Percentiles rank a stretch among this genome's conserved stretches.
Conservation (phyloP, 352 stramenopile species). For the Phytophthora pluvialis region DNA sequence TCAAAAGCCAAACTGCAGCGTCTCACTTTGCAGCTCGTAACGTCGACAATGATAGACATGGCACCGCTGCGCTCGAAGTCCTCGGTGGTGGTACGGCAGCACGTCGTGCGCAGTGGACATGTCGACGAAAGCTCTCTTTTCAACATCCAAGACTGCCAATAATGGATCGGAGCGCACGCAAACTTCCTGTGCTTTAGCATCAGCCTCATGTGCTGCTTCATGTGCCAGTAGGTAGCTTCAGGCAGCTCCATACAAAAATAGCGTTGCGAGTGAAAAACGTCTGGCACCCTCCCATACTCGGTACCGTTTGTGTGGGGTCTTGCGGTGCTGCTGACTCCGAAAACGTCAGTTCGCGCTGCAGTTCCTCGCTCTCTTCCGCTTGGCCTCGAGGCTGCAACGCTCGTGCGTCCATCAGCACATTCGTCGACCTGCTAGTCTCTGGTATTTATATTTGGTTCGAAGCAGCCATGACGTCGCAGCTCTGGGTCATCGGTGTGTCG, state of each 20-base stretch:
- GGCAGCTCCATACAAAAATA: conserved; percentile 27
- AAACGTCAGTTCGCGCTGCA: conserved; percentile 34
- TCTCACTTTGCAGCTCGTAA: conserved; percentile 1
- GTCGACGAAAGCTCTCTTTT: neutral
- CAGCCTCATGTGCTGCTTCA: neutral
- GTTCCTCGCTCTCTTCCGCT: conserved; percentile 31
- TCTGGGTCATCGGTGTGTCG: conserved; percentile 82
- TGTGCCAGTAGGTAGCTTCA: conserved; percentile 10
- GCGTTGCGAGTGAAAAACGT: conserved; percentile 1
- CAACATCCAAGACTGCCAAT: neutral
- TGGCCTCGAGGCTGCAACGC: neutral
- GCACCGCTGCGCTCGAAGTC: too few relatives aligned
- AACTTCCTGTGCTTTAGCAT: neutral
- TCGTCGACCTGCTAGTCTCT: conserved; percentile 9
- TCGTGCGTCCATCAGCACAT: conserved; percentile 8
- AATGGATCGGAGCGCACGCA: neutral
- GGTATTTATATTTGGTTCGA: conserved; percentile 31
- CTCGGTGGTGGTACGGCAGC: neutral
- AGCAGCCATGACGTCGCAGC: conserved; percentile 39
- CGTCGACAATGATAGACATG: neutral
- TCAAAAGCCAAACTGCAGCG: neutral
- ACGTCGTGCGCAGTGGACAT: neutral
- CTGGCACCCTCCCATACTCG: conserved; percentile 9
- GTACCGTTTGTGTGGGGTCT: conserved; percentile 19
- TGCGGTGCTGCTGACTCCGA: conserved; percentile 12